Evolutionary conservation across 2,329 filamentous ascomycete species (phyloP), one percentile per base, ranked within the genome.

Genomic region (Botryosphaeria agaves): DNA sequence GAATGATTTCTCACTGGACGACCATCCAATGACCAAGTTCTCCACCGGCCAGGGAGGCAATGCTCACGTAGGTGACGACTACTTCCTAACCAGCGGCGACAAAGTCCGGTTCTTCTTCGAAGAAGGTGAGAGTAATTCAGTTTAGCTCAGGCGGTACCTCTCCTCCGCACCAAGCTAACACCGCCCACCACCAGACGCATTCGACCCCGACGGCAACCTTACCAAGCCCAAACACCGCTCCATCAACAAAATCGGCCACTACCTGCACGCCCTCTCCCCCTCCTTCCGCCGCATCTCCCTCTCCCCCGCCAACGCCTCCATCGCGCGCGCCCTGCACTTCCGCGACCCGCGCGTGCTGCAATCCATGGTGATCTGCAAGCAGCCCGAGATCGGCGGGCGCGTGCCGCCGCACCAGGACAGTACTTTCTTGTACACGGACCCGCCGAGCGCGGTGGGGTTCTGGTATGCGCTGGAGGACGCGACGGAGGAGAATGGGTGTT

Each of bases 361-460:
- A 62, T 89, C 79, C 51, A 98, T 98, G 89, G 67, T 95, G 17
- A 95, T 98, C 43, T 94, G 84, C 69, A 98, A 98, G 55, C 87
- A 94, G 57, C 85, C 89, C 14, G 82, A 91, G 56, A 94, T 95
- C 31, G 89, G 89, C 17, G 87, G 81, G 14, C 79, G 80, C 2
- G 89, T 95, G 26, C 83, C 79, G 1, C 72, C 83, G 14, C 89
- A 98, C 52, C 85, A 93, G 57, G 87, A 95, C 54, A 82, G 72
- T 39, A 85, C 83, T 1, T 98, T 95, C 43, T 44, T 98, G 37
- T 95, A 92, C 52, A 95, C 89, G 2, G 62, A 84, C 40, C 78
- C 82, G 21, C 87, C 87, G 1, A 80, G 72, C 23, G 89, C 89
- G 0, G 80, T 95, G 2, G 89, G 89, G 0, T 95, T 87, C 59